Conservation (phyloP, 2,329 filamentous ascomycete genomes). For the Teratosphaeriaceae sp. region DNA sequence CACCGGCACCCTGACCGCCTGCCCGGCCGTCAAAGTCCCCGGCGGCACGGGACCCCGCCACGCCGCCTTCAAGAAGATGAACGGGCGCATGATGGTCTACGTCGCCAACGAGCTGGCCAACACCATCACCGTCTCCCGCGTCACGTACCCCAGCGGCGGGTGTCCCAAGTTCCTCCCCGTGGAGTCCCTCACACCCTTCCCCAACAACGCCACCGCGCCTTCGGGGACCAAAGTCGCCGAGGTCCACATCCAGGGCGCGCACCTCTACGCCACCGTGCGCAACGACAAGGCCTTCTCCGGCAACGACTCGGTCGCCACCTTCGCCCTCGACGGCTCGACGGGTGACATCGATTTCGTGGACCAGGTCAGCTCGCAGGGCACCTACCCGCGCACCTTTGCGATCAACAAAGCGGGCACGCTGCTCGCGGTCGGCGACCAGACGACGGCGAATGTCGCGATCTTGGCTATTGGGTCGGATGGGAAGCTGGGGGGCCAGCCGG, state of each 20-base stretch:
- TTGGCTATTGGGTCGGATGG: conserved; percentile 3
- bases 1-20: conserved; percentile 12
- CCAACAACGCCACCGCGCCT: conserved; percentile 25
- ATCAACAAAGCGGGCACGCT: conserved; percentile 11
- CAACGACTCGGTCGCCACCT: conserved; percentile 30
- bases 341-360: conserved; percentile 26
- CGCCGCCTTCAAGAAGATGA: conserved; percentile 33
- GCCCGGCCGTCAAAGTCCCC: conserved; percentile 11
- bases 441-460: conserved; percentile 10
- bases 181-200: conserved; percentile 29
- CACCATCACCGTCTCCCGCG: conserved; percentile 25
- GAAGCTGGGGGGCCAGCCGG: conserved; percentile 2
- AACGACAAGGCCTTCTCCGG: conserved; percentile 30
- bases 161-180: conserved; percentile 26
- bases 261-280: conserved; percentile 29
- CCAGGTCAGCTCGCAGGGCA: conserved; percentile 25
- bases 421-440: conserved; percentile 10
- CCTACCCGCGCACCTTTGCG: conserved; percentile 29
- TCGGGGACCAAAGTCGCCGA: conserved; percentile 25
- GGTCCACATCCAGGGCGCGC: conserved; percentile 27
- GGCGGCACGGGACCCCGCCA: conserved; percentile 25
- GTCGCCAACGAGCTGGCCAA: conserved; percentile 30
- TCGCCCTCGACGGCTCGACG: conserved; percentile 20
- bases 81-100: conserved; percentile 19
- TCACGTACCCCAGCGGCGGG: conserved; percentile 24